A percentile compares a stretch with the other conserved stretches of the same genome.
Conservation (phyloP, 345 rosid genomes). For the Hirschfeldia incana region DNA sequence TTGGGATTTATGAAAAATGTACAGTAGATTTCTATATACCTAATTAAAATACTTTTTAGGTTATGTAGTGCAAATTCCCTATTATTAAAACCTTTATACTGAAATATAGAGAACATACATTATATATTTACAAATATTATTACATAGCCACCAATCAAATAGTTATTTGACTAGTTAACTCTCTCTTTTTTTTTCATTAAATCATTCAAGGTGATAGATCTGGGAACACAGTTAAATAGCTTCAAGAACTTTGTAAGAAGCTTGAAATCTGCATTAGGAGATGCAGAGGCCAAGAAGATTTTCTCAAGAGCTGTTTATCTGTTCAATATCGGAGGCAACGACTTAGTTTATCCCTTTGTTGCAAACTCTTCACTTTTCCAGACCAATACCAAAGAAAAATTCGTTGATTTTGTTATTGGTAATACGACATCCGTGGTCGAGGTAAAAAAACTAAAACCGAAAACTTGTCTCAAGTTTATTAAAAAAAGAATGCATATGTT, state of each 20-base stretch:
- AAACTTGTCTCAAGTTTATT: not conserved
- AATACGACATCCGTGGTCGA: constrained; percentile 41
- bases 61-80: too few relatives aligned
- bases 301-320: constrained; percentile 51
- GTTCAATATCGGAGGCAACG: constrained; percentile 47
- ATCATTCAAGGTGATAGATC: constrained; percentile 40
- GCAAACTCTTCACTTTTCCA: constrained; percentile 34
- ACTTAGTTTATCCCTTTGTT: constrained; percentile 16
- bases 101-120: not conserved
- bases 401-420: constrained; percentile 46
- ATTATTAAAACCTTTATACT: too few relatives aligned
- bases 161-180: not conserved
- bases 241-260: constrained; percentile 43
- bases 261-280: constrained; percentile 43
- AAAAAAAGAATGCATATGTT: not conserved
- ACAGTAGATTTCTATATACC: too few relatives aligned
- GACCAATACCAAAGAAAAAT: constrained; percentile 34
- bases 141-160: not conserved
- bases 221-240: constrained; percentile 41
- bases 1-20: too few relatives aligned
- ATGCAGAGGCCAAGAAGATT: constrained; percentile 33
- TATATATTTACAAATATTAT: not conserved
- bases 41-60: too few relatives aligned
- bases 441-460: constrained; percentile 29
- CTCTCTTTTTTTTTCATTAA: not conserved